A percentile compares a stretch with the other conserved stretches of the same genome.
These are phyloP conservation scores for Linum trigynum DNA, from an alignment of 345 rosid genomes.

Conservation along the genomic window DNA sequence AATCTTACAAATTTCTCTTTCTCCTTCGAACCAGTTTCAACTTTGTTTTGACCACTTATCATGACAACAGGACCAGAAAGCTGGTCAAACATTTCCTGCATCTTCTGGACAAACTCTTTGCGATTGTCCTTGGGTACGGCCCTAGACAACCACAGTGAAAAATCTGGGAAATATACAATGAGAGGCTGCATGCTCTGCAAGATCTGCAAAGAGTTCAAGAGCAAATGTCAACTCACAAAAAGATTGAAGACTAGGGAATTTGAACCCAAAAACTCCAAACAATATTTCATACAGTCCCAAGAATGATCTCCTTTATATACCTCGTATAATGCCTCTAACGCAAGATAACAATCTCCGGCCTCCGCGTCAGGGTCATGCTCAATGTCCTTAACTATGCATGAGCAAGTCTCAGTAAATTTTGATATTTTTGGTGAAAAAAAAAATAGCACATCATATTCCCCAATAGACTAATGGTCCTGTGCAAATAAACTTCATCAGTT, in stretches of 20 bases:
- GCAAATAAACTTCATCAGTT: no score
- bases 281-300: not conserved
- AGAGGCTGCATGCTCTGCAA: constrained; percentile 65
- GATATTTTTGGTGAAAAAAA: no score
- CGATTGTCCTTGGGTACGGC: constrained; percentile 71
- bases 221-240: constrained; percentile 10
- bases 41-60: constrained; percentile 84
- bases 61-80: constrained; percentile 75
- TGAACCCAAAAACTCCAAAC: not conserved
- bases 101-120: constrained; percentile 56
- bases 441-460: no score
- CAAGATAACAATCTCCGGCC: constrained; percentile 73
- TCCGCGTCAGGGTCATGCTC: constrained; percentile 71
- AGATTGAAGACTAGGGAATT: not conserved
- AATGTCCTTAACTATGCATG: constrained; percentile 54
- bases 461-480: no score
- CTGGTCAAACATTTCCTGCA: constrained; percentile 68
- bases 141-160: constrained; percentile 85
- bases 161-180: constrained; percentile 86
- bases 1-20: constrained; percentile 75
- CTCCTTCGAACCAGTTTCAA: constrained; percentile 71
- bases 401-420: not conserved
- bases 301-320: constrained; percentile 25
- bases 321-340: constrained; percentile 78
- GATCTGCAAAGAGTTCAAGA: constrained; percentile 50